phyloP scores from a whole-genome alignment of 768 basidiomycete genomes.

The Cystofilobasidium macerans region DNA sequence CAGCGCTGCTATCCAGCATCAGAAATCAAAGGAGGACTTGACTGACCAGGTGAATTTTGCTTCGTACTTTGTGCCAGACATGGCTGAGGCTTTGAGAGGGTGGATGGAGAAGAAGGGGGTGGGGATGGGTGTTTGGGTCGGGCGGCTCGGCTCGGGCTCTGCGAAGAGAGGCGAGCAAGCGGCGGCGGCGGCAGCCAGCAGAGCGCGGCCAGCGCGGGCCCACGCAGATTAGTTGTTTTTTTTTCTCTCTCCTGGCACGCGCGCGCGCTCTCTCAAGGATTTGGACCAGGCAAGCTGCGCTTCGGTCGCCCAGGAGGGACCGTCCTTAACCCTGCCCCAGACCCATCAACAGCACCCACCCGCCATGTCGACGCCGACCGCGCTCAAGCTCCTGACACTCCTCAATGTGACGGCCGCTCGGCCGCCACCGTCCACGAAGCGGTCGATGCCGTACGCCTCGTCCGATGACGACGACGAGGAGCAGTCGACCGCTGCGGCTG shows the following conservation, averaged over 20 bases:
- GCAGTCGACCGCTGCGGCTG: background rate
- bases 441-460: constrained; percentile 23
- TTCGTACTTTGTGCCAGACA: background rate
- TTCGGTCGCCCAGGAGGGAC: too few relatives aligned
- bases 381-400: constrained; percentile 61
- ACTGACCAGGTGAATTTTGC: constrained; percentile 1
- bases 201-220: too few relatives aligned
- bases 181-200: too few relatives aligned
- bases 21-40: background rate
- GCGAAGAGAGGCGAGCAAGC: too few relatives aligned
- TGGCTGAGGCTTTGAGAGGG: background rate
- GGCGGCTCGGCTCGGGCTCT: too few relatives aligned
- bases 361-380: constrained; percentile 33
- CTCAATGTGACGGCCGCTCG: constrained; percentile 72
- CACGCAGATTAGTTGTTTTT: too few relatives aligned
- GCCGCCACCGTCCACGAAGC: constrained; percentile 39
- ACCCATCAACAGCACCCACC: background rate
- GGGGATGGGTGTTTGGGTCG: background rate
- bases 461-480: constrained; percentile 32
- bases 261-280: too few relatives aligned
- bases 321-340: background rate
- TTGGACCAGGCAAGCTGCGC: too few relatives aligned
- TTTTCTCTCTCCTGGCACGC: too few relatives aligned
- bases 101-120: background rate
- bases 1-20: too few relatives aligned